Evolutionary conservation across 129 eudicot genomes (phyloP), one percentile per base, ranked within the genome.

Genomic region (Arctium minus): DNA sequence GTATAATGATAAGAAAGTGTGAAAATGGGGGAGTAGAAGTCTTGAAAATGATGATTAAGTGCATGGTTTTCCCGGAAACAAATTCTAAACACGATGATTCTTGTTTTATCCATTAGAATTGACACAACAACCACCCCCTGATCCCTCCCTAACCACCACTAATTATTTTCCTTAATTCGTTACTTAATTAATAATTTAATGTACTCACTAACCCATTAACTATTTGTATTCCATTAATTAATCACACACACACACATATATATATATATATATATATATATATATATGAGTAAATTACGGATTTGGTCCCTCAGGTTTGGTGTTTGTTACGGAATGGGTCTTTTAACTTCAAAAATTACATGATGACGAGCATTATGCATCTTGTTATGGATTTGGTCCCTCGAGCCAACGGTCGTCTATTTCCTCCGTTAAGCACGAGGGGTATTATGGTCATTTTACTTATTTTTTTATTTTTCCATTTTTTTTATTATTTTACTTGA

Each of bases 51-150:
- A 80, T 80, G 77, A 80, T 80, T 71, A 35, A 33, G 48, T 35
- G 78, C 77, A 80, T 71, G 78, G 83, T 71, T 80, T 33, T 6
- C 77, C 62, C 8, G 10, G 33, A 71, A 73, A 80, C 83, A 79
- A 79, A 79, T 42, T 4, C 67, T 70, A 71, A 79, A 44, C 78
- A 72, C 32, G 53, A 80, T 72, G 12, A 80, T 80, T 18, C 31
- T 46, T 53, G 70, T 48, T 80, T 71, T 48, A 33, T 80, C 83
- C 37, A 12, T n/a, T 33, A 33, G 48, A 80, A 72, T 50, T 72
- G 84, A 80, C 84, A 53, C 70, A 36, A 29, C 72, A 80, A 72
- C 81, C 69, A 79, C 37, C 69, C 27, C 75, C 46, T n/a, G 27
- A 22, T 15, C 27, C 75, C 27, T 36, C 44, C 48, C 65, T 15